Evolutionary conservation across 768 basidiomycete genomes (phyloP).

Genomic region (Pisolithus tinctorius): DNA sequence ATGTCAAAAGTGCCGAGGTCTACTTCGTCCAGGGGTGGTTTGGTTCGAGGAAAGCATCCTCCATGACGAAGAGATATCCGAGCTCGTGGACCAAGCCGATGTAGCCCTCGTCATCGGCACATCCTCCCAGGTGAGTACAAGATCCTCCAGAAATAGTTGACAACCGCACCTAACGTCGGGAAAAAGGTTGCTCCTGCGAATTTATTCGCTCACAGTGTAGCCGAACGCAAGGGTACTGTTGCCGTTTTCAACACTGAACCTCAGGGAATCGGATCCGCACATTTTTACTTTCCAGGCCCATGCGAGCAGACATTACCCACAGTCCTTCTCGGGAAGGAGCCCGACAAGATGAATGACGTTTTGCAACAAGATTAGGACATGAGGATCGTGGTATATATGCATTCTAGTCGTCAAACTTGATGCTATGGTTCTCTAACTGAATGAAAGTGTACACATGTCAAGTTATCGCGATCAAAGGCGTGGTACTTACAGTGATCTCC

Average conservation of each 20-base stretch:
- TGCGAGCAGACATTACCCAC: slow-evolving; percentile 13
- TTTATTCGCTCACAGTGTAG: slow-evolving; percentile 28
- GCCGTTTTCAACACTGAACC: slow-evolving; percentile 35
- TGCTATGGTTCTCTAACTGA: slow-evolving; percentile 78
- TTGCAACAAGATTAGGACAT: background rate
- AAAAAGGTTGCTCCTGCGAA: slow-evolving; percentile 41
- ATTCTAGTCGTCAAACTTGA: slow-evolving; percentile 62
- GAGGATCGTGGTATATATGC: too few relatives aligned
- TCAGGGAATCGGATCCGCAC: background rate
- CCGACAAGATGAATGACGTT: background rate
- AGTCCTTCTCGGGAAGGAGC: background rate
- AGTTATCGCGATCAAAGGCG: background rate
- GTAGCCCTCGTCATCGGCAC: slow-evolving; percentile 51
- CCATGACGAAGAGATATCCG: slow-evolving; percentile 33
- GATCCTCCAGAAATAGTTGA: background rate
- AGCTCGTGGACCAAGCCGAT: slow-evolving; percentile 40
- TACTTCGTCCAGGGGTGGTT: slow-evolving; percentile 48
- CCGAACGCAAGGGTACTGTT: slow-evolving; percentile 31
- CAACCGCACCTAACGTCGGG: background rate
- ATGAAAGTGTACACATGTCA: slow-evolving; percentile 3
- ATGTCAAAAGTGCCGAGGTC: slow-evolving; percentile 36
- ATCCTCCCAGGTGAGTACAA: slow-evolving; percentile 37
- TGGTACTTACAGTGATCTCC: slow-evolving; percentile 75
- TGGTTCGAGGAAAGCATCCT: slow-evolving; percentile 50
- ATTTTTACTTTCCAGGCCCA: slow-evolving; percentile 22